Conservation (phyloP, 495 filamentous ascomycete species). For the Aspergillus ellipticus region DNA sequence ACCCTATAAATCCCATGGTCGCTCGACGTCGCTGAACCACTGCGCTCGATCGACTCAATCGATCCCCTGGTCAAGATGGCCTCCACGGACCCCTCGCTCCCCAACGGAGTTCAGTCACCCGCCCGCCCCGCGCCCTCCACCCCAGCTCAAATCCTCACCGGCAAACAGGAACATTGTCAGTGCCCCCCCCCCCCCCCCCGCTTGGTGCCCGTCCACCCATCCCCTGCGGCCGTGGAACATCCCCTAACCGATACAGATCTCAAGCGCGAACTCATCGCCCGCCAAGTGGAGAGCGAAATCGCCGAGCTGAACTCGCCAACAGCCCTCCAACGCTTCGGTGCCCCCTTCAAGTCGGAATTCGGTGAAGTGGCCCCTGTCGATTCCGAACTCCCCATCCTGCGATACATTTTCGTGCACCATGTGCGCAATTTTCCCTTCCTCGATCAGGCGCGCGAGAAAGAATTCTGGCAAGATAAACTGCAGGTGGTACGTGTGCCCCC, state of each 20-base stretch:
- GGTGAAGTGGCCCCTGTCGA: constrained; percentile 92
- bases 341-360: constrained; percentile 86
- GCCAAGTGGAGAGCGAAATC: constrained; percentile 87
- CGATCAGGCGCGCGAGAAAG: constrained; percentile 92
- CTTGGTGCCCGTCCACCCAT: background rate
- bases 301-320: constrained; percentile 89
- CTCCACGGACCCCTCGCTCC: constrained; percentile 4
- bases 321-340: constrained; percentile 89
- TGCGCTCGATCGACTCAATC: background rate
- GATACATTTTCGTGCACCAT: constrained; percentile 98
- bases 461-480: constrained; percentile 98
- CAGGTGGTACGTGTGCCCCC: constrained; percentile 68
- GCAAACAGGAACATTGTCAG: constrained; percentile 97
- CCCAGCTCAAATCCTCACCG: constrained; percentile 65
- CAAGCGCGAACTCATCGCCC: constrained; percentile 88
- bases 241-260: constrained; percentile 57
- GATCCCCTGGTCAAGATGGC: constrained; percentile 16
- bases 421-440: constrained; percentile 96
- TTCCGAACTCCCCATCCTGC: constrained; percentile 86
- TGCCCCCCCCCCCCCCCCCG: background rate
- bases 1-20: background rate
- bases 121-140: constrained; percentile 21
- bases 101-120: constrained; percentile 8
- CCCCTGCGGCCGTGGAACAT: no score
- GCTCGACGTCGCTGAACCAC: background rate